Percentiles rank a stretch among this genome's conserved stretches.
These are phyloP conservation scores for Leccinum barrowsii DNA, from an alignment of 768 basidiomycete genomes.

Conservation along the genomic window DNA sequence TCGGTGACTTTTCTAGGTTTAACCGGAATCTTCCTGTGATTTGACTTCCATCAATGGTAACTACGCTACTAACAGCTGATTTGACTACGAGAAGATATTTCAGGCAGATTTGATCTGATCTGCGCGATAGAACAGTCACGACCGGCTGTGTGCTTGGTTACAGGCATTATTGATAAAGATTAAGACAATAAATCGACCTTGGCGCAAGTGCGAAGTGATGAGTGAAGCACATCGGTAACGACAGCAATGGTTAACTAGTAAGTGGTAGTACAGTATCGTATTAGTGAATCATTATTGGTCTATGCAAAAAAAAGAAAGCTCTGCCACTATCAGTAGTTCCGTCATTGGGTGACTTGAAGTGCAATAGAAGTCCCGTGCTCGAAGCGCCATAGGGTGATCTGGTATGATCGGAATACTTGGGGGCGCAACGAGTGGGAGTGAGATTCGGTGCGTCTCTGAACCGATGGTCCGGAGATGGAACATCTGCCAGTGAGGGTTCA, in stretches of 20 bases:
- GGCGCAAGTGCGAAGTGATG: neutral
- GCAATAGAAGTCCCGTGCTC: neutral
- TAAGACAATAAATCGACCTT: too few relatives aligned
- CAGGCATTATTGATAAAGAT: too few relatives aligned
- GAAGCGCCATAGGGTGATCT: neutral
- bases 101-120: neutral
- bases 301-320: too few relatives aligned
- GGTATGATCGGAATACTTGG: neutral
- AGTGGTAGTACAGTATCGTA: too few relatives aligned
- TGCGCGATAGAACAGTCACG: neutral
- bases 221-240: neutral
- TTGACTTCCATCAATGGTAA: neutral
- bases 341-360: too few relatives aligned
- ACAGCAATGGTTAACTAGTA: neutral
- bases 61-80: neutral
- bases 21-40: neutral
- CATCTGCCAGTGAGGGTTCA: neutral
- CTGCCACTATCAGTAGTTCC: too few relatives aligned
- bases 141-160: too few relatives aligned
- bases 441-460: neutral
- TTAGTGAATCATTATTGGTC: too few relatives aligned
- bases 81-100: neutral
- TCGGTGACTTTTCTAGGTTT: neutral
- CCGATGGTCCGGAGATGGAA: too few relatives aligned
- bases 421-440: neutral